A percentile compares a stretch with the other conserved stretches of the same genome.
phyloP scores from a whole-genome alignment of 2,329 filamentous ascomycete species.

The Aspergillus pseudoterreus region DNA sequence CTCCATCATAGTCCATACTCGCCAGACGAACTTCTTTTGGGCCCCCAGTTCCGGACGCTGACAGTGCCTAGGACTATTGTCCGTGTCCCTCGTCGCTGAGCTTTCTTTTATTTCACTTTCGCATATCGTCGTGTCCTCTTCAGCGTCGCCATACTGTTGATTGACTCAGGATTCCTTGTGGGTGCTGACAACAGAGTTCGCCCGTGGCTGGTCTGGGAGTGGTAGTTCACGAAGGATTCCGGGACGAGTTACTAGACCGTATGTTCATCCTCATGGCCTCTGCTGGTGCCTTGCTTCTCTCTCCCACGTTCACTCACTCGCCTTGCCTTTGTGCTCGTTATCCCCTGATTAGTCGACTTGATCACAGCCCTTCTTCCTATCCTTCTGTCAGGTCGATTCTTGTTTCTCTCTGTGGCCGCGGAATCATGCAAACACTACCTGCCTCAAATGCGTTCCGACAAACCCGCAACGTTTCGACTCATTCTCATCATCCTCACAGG shows the following conservation, averaged over 20 bases:
- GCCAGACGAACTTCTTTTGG: slow-evolving; percentile 1
- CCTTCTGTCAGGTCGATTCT: not conserved
- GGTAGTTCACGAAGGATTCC: not conserved
- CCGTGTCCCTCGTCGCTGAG: no score
- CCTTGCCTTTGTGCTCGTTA: not conserved
- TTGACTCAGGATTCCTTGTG: no score
- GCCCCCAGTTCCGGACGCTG: slow-evolving; percentile 1
- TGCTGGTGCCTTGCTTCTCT: not conserved
- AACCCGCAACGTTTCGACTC: no score
- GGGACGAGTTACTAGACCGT: not conserved
- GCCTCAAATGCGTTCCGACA: no score
- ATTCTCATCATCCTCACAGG: not conserved
- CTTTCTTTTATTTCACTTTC: no score
- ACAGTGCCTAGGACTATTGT: no score
- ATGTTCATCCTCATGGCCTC: not conserved
- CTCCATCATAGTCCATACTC: not conserved
- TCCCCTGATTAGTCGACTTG: not conserved
- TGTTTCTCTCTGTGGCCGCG: no score
- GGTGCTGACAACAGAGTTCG: no score
- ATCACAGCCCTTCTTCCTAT: no score
- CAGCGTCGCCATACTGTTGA: no score
- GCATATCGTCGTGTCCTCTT: no score
- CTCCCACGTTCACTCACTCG: not conserved
- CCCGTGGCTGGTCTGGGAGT: not conserved
- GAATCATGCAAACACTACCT: no score